Evolutionary conservation across 495 filamentous ascomycete genomes (phyloP).

Genomic region (Pyrenula aspistea): DNA sequence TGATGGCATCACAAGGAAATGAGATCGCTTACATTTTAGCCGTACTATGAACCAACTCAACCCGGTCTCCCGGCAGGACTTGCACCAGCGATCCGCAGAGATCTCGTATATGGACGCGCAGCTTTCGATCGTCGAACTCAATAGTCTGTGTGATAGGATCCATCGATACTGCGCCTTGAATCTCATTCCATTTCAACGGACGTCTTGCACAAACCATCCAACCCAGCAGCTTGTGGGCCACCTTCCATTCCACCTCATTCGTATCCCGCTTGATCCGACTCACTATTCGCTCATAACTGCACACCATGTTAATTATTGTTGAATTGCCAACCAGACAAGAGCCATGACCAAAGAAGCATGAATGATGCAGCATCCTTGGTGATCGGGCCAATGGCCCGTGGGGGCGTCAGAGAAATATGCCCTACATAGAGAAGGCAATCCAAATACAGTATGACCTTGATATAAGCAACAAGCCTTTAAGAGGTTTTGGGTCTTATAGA

Average conservation of each 20-base stretch:
- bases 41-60: conserved; percentile 30
- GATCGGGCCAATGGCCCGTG: too few species aligned
- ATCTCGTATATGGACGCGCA: conserved; percentile 21
- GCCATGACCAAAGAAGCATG: too few species aligned
- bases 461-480: too few species aligned
- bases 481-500: too few species aligned
- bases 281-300: conserved; percentile 28
- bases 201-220: conserved; percentile 31
- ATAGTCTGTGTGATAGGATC: conserved; percentile 8
- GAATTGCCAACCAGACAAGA: too few species aligned
- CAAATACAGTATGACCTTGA: too few species aligned
- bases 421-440: too few species aligned
- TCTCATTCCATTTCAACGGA: conserved; percentile 32
- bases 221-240: conserved; percentile 23
- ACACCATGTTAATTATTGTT: too few species aligned
- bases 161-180: conserved; percentile 29
- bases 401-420: too few species aligned
- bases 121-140: conserved; percentile 12
- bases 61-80: conserved; percentile 15
- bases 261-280: conserved; percentile 15
- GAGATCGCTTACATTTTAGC: conserved; percentile 23
- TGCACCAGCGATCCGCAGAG: conserved; percentile 33
- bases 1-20: conserved; percentile 1
- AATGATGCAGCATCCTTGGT: too few species aligned
- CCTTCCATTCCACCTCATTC: conserved; percentile 9